phyloP scores from a whole-genome alignment of 768 basidiomycete genomes.

The Macrocybe gigantea region DNA sequence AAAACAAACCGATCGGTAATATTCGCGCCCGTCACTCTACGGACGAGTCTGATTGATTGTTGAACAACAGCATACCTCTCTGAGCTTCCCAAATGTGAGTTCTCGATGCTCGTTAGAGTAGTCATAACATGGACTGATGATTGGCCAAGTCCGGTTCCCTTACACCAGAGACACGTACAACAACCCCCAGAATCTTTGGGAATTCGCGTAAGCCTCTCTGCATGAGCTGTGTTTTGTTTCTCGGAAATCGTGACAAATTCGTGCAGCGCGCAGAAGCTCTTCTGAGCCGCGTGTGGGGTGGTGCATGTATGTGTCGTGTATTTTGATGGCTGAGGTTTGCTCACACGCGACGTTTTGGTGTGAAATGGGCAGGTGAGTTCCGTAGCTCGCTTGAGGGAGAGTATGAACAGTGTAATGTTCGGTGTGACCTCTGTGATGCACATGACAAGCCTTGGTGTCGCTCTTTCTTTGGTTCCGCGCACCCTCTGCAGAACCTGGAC shows the following conservation, averaged over 20 bases:
- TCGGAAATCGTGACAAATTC: not conserved
- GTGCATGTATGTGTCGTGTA: too few species aligned
- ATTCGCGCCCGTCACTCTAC: not conserved
- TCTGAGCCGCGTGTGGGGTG: not conserved
- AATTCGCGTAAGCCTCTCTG: slow-evolving; percentile 41
- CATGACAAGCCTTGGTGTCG: too few species aligned
- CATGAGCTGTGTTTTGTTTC: not conserved
- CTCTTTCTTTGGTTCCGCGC: too few species aligned
- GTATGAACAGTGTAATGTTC: too few species aligned
- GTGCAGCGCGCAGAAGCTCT: not conserved
- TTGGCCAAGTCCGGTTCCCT: slow-evolving; percentile 41
- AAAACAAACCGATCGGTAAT: slow-evolving; percentile 34
- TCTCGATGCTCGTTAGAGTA: not conserved
- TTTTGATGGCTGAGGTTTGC: too few species aligned
- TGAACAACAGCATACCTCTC: slow-evolving; percentile 32
- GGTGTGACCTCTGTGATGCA: too few species aligned
- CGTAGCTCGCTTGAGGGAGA: too few species aligned
- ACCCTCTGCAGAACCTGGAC: too few species aligned
- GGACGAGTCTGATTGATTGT: not conserved
- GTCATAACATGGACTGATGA: not conserved
- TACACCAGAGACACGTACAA: slow-evolving; percentile 61
- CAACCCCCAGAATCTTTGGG: slow-evolving; percentile 56
- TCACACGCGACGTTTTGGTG: too few species aligned
- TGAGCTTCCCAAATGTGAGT: slow-evolving; percentile 30
- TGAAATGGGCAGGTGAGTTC: too few species aligned